Conservation (phyloP, 2,329 filamentous ascomycete genomes). For the Colletotrichum lini region DNA sequence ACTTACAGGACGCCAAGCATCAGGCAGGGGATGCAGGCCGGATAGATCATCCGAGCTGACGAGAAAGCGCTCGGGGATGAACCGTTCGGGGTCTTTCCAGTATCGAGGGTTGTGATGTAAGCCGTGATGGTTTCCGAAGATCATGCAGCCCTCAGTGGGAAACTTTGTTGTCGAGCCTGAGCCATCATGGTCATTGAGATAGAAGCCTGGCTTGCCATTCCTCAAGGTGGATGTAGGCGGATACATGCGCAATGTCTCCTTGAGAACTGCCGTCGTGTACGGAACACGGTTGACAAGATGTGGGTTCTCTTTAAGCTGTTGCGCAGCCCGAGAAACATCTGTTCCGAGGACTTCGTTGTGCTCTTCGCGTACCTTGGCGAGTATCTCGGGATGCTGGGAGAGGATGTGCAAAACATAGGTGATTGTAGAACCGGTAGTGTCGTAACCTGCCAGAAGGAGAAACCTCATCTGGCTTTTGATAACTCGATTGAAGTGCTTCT, state of each 20-base stretch:
- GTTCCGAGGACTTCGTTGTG: conserved; percentile 61
- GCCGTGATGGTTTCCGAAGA: conserved; percentile 27
- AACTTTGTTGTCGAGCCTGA: not conserved
- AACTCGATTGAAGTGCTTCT: conserved; percentile 9
- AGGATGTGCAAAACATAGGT: conserved; percentile 45
- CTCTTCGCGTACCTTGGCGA: conserved; percentile 49
- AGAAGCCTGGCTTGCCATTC: conserved; percentile 2
- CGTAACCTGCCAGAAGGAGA: conserved; percentile 52
- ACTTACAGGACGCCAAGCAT: conserved; percentile 30
- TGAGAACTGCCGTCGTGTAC: conserved; percentile 61
- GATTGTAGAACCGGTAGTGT: conserved; percentile 50
- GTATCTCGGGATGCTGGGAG: conserved; percentile 44
- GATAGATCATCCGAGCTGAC: conserved; percentile 1
- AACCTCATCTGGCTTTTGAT: conserved; percentile 48
- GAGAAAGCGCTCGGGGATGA: conserved; percentile 22
- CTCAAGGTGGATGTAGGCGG: conserved; percentile 52
- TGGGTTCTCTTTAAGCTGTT: conserved; percentile 58
- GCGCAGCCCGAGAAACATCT: conserved; percentile 54
- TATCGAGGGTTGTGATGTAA: conserved; percentile 21
- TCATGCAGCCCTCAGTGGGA: conserved; percentile 26
- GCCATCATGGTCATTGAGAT: not conserved
- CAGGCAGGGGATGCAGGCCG: conserved; percentile 12
- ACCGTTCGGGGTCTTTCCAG: conserved; percentile 20
- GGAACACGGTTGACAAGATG: conserved; percentile 65
- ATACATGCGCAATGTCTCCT: conserved; percentile 54